phyloP scores from a whole-genome alignment of 2,329 filamentous ascomycete species.

The Fusarium piperis region DNA sequence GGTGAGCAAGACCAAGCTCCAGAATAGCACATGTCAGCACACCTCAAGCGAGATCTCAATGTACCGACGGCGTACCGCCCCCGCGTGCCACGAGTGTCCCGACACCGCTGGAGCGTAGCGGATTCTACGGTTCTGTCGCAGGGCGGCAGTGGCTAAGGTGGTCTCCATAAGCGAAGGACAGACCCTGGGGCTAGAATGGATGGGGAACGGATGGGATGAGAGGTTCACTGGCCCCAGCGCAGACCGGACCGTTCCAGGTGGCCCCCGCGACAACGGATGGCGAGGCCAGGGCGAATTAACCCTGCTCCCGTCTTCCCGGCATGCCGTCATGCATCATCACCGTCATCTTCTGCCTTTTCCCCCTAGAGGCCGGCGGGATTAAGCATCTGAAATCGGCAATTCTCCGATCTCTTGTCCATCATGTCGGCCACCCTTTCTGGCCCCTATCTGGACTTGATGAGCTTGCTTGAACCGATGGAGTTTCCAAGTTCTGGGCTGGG shows the following conservation, averaged over 20 bases:
- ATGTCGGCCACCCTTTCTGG: background rate
- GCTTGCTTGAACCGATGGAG: background rate
- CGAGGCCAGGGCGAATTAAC: constrained; percentile 7
- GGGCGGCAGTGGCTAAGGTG: constrained; percentile 24
- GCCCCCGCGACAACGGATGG: constrained; percentile 13
- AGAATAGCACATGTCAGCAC: background rate
- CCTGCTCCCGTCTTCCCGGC: constrained; percentile 15
- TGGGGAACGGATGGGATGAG: constrained; percentile 4
- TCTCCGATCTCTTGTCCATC: background rate
- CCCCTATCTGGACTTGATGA: background rate
- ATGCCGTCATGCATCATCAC: constrained; percentile 21
- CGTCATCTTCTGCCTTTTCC: background rate
- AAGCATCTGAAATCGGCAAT: background rate
- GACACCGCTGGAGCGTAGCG: constrained; percentile 21
- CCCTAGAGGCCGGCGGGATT: background rate
- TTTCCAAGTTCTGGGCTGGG: background rate
- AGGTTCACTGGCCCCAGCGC: constrained; percentile 27
- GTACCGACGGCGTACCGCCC: constrained; percentile 12
- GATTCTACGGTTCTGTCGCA: constrained; percentile 21
- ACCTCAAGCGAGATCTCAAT: constrained; percentile 3
- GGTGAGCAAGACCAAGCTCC: background rate
- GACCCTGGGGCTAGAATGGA: constrained; percentile 15
- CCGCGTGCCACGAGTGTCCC: constrained; percentile 4
- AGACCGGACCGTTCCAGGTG: constrained; percentile 39
- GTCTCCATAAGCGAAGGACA: constrained; percentile 5